phyloP scores from a whole-genome alignment of 2,329 filamentous ascomycete genomes.

The Ceratocystis harringtonii region DNA sequence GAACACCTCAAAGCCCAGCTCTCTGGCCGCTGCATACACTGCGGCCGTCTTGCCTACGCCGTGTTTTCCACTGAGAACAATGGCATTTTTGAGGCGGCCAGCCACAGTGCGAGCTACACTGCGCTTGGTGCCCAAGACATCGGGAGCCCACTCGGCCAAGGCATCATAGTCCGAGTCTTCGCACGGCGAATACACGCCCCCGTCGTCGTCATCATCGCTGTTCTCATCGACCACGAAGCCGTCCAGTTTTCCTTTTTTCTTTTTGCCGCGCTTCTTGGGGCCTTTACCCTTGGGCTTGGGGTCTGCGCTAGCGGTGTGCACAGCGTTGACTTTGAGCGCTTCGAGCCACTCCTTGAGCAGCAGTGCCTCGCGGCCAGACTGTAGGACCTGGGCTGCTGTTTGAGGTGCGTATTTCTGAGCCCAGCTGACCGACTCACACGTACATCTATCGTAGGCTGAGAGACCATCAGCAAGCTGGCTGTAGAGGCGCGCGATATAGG shows the following conservation, averaged over 20 bases:
- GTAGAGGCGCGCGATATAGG: constrained; percentile 46
- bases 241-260: constrained; percentile 54
- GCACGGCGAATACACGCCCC: neutral
- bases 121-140: neutral
- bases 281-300: constrained; percentile 22
- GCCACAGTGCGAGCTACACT: constrained; percentile 18
- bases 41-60: constrained; percentile 90
- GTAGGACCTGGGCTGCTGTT: constrained; percentile 56
- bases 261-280: constrained; percentile 32
- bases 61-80: constrained; percentile 78
- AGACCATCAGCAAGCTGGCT: constrained; percentile 43
- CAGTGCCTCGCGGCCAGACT: constrained; percentile 52
- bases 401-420: constrained; percentile 69
- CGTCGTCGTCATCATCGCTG: constrained; percentile 28
- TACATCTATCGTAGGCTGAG: constrained; percentile 66
- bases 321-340: constrained; percentile 58
- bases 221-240: constrained; percentile 69
- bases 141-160: constrained; percentile 10
- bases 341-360: constrained; percentile 71
- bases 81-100: constrained; percentile 50
- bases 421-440: constrained; percentile 63
- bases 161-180: constrained; percentile 39
- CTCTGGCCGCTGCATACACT: constrained; percentile 80
- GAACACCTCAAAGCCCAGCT: constrained; percentile 85
- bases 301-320: constrained; percentile 43